Evolutionary conservation across 129 eudicot species (phyloP), one percentile per base, ranked within the genome.

Genomic region (Saussurea involucrata): DNA sequence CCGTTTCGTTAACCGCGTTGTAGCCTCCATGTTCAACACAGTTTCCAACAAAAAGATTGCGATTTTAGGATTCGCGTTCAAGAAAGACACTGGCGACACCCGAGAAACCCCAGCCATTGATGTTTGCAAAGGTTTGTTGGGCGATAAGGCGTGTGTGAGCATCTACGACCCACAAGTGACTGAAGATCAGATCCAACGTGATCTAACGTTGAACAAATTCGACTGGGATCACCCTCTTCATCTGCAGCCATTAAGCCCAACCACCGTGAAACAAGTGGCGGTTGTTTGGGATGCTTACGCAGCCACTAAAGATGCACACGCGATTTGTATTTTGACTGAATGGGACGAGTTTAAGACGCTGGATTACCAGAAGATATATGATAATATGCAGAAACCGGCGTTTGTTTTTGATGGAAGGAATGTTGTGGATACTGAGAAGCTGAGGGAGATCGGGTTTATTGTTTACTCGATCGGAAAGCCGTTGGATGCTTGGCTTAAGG

Each of bases 211-310:
- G 93, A 92, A 88, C 66, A 87, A 89, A 75, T 92, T 92, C 24
- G 96, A 92, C 24, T 92, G 97, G 97, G 97, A 92, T 71, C 97
- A 92, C 22, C 97, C 97, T 2, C 86, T 89, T 76, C 97, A 92
- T 79, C 85, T 92, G 64, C 97, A 90, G 88, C 97, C 97, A 20
- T 84, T 88, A 87, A 92, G 93, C 77, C 97, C 96, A 6, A 84
- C 97, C 18, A 76, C 93, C 0, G 89, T 83, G 58, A 90, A 90
- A 81, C 90, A 92, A 78, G 96, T 92, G 66, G 79, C 83, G 11
- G 80, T 77, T n/a, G 97, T 87, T 29, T 89, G 96, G 93, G 93
- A 89, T 36, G 97, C 97, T 4, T 92, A 92, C 65, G 89, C 80
- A 80, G 96, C 97, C 18, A 88, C 97, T 0, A 92, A 88, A 75